Evolutionary conservation across 306 rosid species (phyloP), one percentile per base, ranked within the genome.

Genomic region (Sphenostylis stenocarpa): DNA sequence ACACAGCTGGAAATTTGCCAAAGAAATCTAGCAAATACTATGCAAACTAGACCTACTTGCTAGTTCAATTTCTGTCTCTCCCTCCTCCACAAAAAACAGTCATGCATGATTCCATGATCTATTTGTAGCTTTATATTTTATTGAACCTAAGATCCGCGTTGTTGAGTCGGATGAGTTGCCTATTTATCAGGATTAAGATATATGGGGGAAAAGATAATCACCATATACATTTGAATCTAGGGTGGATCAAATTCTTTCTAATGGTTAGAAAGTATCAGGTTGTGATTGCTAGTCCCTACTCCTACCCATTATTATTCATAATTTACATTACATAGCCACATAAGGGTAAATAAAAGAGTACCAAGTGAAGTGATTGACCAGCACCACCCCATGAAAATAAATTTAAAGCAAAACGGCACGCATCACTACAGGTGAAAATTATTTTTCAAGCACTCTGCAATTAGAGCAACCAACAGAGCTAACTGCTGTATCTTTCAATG

Each of bases 201-300:
- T n/a, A 63, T 1, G 4, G 13, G 28, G 7, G 1, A 16, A 29
- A 48, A 28, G n/a, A 17, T 4, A 31, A 21, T 12, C 16, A 38
- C 3, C 3, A 23, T 51, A 51, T 3, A 20, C 28, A 58, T 26
- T 62, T 63, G 31, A 73, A 17, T 41, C 64, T 44, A 26, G 65
- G 73, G 31, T 28, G 29, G 12, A 45, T 71, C 61, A 61, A 29
- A 39, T 58, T 28, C 29, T 28, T 4, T 5, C 63, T 17, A 61
- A 73, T 21, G 53, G 53, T 60, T 31, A 66, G 49, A 66, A 45
- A 38, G 34, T 67, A 65, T 26, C 41, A 26, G 17, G 44, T 48
- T 52, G 33, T 55, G 51, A 64, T 36, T 36, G 72, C 60, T 15
- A 77, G 26, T 70, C 70, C 75, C 26, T 17, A 14, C 65, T 64